Evolutionary conservation across 306 rosid species (phyloP).

Genomic region (Fragaria iinumae): DNA sequence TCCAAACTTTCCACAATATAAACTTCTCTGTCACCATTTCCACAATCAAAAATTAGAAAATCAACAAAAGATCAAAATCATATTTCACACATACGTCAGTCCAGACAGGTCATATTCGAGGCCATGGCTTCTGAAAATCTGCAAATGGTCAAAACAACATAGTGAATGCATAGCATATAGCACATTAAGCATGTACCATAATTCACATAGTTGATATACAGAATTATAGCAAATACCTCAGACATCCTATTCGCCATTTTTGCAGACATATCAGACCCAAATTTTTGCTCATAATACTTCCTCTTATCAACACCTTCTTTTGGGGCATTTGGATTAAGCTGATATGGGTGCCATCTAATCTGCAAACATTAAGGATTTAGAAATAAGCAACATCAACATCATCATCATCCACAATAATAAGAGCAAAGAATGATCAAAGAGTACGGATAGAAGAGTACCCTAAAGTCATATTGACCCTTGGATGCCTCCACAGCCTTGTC

Average conservation of each 20-base stretch:
- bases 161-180: constrained; percentile 1
- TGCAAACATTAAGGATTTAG: constrained; percentile 23
- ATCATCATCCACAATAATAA: neutral
- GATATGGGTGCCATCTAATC: constrained; percentile 89
- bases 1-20: neutral
- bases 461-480: constrained; percentile 60
- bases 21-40: neutral
- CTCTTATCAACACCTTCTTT: constrained; percentile 74
- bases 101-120: constrained; percentile 61
- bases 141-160: constrained; percentile 35
- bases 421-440: neutral
- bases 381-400: neutral
- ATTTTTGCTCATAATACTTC: constrained; percentile 54
- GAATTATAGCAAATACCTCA: constrained; percentile 41
- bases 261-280: constrained; percentile 52
- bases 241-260: constrained; percentile 70
- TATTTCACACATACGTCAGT: constrained; percentile 64
- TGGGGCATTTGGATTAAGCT: constrained; percentile 72
- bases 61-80: constrained; percentile 6
- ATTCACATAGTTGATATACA: neutral
- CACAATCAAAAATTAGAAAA: neutral
- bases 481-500: constrained; percentile 74
- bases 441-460: constrained; percentile 40
- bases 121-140: constrained; percentile 58
- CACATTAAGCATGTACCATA: neutral